Conservation (phyloP, 208 protist species). For the Leptomonas pyrrhocoris region DNA sequence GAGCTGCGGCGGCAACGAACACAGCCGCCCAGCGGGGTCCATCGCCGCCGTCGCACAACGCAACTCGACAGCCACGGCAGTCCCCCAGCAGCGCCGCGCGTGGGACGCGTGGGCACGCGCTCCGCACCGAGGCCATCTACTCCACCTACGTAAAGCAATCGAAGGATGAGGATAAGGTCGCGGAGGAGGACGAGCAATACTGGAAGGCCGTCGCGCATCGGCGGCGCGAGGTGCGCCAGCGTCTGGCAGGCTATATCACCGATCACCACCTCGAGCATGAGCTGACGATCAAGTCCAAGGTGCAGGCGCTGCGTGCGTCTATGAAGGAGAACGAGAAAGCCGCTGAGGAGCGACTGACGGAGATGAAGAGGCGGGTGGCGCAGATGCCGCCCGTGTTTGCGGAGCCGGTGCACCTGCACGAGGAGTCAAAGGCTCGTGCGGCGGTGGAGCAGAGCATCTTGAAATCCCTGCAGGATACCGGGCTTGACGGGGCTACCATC, state of each 20-base stretch:
- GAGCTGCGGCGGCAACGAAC: not conserved
- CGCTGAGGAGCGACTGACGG: slow-evolving; percentile 50
- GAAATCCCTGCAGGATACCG: slow-evolving; percentile 65
- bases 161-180: slow-evolving; percentile 25
- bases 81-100: slow-evolving; percentile 27
- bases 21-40: not conserved
- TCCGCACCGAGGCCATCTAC: slow-evolving; percentile 78
- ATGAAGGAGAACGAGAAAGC: slow-evolving; percentile 58
- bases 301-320: slow-evolving; percentile 50
- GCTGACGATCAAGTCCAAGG: slow-evolving; percentile 59
- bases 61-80: not conserved
- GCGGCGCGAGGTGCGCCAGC: slow-evolving; percentile 61
- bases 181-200: slow-evolving; percentile 36
- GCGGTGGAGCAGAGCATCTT: slow-evolving; percentile 76
- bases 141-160: slow-evolving; percentile 50
- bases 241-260: slow-evolving; percentile 65
- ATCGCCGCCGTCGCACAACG: not conserved
- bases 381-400: slow-evolving; percentile 85
- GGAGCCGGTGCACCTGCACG: slow-evolving; percentile 73
- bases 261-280: slow-evolving; percentile 52
- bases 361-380: slow-evolving; percentile 75
- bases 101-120: slow-evolving; percentile 80
- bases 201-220: slow-evolving; percentile 36
- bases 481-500: slow-evolving; percentile 64
- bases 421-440: slow-evolving; percentile 58